Evolutionary conservation across 1,139 yeast genomes (phyloP), one percentile per base, ranked within the genome.

Genomic region (Nakaseomyces kungkrabaensis): DNA sequence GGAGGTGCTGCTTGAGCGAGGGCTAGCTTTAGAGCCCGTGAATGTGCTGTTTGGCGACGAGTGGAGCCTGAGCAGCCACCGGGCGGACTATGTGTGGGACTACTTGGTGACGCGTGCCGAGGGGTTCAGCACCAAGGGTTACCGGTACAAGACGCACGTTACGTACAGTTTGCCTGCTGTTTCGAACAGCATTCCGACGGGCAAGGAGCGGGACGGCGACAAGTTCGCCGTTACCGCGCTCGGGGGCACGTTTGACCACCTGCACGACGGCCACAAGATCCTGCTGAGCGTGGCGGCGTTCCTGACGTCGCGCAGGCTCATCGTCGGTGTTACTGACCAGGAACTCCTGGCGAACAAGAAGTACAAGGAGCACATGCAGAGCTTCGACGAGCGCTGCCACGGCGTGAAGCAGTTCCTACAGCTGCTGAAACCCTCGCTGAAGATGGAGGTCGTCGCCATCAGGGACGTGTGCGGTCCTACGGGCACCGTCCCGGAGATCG

Each of bases 161-260:
- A n/a, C 33, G 24, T 41, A 41, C 11, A n/a, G 13, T 5, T 11
- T 41, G 26, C 7, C 22, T 5, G 24, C 34, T 11, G 33, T 29
- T 8, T n/a, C 17, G 4, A 33, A 33, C 46, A 17, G 11, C 29
- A 43, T 33, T 5, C 32, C 46, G 4, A 31, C n/a, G 5, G 4
- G 5, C 5, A 22, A n/a, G 10, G 5, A 41, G 27, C 22, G 5
- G 6, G 63, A 58, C 44, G 47, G 59, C 44, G 59, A 65, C 29
- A 54, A 59, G 13, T 72, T 69, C 53, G 49, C 55, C 13, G 69
- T 71, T 1, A 69, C 70, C 11, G 95, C 95, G 0, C 82, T 90
- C 1, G 98, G 98, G 0, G 99, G 99, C 0, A 94, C 98, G 0
- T 94, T 94, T 70, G 99, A 94, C 63, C 97, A 94, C 68, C 64